Conservation (phyloP, 257 asterid genomes). For the Solanum peruvianum region DNA sequence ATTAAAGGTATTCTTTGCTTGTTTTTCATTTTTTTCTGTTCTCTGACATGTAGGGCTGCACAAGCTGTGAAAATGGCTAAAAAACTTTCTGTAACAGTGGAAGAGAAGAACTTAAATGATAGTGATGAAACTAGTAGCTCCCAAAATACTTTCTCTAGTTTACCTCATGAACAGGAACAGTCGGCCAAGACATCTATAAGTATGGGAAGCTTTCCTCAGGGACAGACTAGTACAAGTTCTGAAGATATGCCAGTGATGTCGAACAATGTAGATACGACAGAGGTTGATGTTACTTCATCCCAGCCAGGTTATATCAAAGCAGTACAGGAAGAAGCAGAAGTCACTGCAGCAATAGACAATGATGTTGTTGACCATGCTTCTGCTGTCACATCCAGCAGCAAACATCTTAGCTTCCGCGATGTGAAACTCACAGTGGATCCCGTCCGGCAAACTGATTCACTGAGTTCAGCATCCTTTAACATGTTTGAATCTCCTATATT, state of each 20-base stretch:
- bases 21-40: conserved; percentile 2
- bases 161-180: conserved; percentile 80
- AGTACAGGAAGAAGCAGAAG: conserved; percentile 34
- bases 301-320: conserved; percentile 28
- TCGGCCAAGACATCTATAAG: conserved; percentile 77
- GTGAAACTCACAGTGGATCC: conserved; percentile 33
- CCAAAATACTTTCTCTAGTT: conserved; percentile 80
- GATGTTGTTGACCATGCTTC: conserved; percentile 49
- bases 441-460: conserved; percentile 42
- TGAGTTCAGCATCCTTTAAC: conserved; percentile 39
- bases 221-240: conserved; percentile 75
- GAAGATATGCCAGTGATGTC: conserved; percentile 50
- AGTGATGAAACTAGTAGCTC: conserved; percentile 75
- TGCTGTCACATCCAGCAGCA: conserved; percentile 42
- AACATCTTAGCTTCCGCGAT: conserved; percentile 40
- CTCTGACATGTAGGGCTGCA: conserved; percentile 60
- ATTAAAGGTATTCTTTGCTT: background rate
- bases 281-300: conserved; percentile 15
- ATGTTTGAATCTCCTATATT: conserved; percentile 49
- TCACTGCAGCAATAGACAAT: conserved; percentile 31
- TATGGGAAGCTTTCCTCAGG: conserved; percentile 76
- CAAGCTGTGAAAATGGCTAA: conserved; percentile 91
- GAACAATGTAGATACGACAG: conserved; percentile 30
- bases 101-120: conserved; percentile 63
- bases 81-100: conserved; percentile 55